Conservation (phyloP, 768 basidiomycete species). For the Baorangia bicolor region DNA sequence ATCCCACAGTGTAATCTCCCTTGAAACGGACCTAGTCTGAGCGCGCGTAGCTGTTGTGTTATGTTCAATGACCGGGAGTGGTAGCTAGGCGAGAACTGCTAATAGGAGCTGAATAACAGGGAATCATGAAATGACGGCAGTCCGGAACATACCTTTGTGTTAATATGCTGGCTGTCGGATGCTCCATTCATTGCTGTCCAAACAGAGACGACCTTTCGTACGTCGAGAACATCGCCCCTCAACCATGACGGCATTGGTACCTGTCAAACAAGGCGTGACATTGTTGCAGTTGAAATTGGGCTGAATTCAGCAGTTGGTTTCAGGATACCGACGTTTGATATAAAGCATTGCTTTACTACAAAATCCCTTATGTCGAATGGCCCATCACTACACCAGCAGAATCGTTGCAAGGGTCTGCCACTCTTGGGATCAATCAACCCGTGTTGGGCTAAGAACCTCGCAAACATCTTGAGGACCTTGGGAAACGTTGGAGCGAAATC, state of each 20-base stretch:
- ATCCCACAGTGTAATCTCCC: constrained; percentile 89
- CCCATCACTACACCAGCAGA: constrained; percentile 84
- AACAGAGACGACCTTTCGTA: constrained; percentile 56
- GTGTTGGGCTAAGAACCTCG: constrained; percentile 66
- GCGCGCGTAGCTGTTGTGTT: constrained; percentile 67
- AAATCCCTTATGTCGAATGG: constrained; percentile 85
- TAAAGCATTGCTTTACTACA: constrained; percentile 86
- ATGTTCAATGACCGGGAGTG: constrained; percentile 55
- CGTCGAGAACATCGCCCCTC: constrained; percentile 70
- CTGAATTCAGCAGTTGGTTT: constrained; percentile 1
- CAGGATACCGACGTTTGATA: constrained; percentile 60
- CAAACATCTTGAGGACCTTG: constrained; percentile 61
- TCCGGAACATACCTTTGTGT: constrained; percentile 16
- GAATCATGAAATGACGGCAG: background rate
- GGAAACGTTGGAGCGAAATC: constrained; percentile 76
- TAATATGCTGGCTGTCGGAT: constrained; percentile 8
- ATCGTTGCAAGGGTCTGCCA: constrained; percentile 56
- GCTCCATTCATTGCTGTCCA: constrained; percentile 32
- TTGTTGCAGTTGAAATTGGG: constrained; percentile 8
- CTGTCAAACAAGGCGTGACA: constrained; percentile 34
- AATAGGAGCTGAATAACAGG: background rate
- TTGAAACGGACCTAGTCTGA: constrained; percentile 72
- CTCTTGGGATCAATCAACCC: constrained; percentile 63
- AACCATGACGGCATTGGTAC: constrained; percentile 73
- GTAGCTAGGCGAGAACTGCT: constrained; percentile 17